Percentiles rank a stretch among this genome's conserved stretches.
These are phyloP conservation scores for Solanum tarijense DNA, from an alignment of 257 asterid genomes.

Conservation along the genomic window DNA sequence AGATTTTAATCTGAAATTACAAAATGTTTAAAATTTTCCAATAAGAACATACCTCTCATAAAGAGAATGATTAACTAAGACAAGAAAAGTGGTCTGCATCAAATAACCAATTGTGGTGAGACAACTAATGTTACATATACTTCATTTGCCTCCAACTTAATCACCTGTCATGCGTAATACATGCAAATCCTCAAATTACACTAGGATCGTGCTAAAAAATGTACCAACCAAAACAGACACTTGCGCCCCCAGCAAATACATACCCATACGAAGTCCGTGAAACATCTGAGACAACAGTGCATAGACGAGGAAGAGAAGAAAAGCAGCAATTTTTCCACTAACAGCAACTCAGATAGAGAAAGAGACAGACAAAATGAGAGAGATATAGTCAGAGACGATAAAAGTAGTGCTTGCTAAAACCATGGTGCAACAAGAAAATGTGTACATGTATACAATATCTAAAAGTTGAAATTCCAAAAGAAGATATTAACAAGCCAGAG, in stretches of 20 bases:
- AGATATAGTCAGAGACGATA: not conserved
- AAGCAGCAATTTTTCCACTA: not conserved
- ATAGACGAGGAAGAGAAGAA: not conserved
- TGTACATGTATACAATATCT: not conserved
- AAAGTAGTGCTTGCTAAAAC: not conserved
- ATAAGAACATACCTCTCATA: not conserved
- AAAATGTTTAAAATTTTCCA: not conserved
- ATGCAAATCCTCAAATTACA: not conserved
- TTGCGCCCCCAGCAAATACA: not conserved
- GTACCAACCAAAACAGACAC: not conserved
- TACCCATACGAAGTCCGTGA: not conserved
- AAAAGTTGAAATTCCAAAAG: not conserved
- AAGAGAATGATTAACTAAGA: not conserved
- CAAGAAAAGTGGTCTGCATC: not conserved
- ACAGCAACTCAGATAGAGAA: not conserved
- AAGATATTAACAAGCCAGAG: slow-evolving; percentile 2
- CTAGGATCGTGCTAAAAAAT: not conserved
- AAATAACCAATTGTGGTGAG: not conserved
- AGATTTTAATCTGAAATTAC: slow-evolving; percentile 58
- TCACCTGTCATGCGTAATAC: not conserved
- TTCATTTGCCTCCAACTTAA: not conserved
- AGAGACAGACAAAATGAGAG: not conserved
- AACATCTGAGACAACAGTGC: not conserved
- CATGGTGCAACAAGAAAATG: not conserved
- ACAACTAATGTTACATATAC: not conserved